Evolutionary conservation across 2,329 filamentous ascomycete genomes (phyloP).

Genomic region (Cryphonectria naterciae): DNA sequence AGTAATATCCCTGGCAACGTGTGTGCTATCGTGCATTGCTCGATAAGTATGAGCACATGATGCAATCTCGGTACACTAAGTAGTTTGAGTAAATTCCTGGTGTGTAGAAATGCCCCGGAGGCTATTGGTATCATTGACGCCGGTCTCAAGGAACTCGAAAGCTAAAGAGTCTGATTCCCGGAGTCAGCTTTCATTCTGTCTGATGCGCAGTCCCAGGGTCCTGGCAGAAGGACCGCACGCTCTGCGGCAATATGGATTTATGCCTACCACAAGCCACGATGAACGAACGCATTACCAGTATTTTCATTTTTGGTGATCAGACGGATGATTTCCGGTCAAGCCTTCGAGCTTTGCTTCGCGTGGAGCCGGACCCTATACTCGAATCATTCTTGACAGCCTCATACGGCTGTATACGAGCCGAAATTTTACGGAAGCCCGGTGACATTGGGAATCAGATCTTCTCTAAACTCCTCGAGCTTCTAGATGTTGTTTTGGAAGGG

Average conservation of each 20-base stretch:
- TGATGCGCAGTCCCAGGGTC: not conserved
- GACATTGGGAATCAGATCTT: not conserved
- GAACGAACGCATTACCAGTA: not conserved
- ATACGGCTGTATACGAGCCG: not conserved
- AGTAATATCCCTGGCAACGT: too few relatives aligned
- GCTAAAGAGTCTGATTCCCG: too few relatives aligned
- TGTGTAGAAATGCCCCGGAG: too few relatives aligned
- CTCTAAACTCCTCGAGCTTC: slow-evolving; percentile 7
- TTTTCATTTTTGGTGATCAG: not conserved
- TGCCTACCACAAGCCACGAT: not conserved
- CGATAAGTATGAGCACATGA: too few relatives aligned
- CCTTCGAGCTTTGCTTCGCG: not conserved
- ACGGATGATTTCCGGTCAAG: not conserved
- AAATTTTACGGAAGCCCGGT: not conserved
- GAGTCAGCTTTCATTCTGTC: too few relatives aligned
- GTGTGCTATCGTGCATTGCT: too few relatives aligned
- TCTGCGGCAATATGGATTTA: not conserved
- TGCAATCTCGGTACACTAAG: too few relatives aligned
- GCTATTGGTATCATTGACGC: too few relatives aligned
- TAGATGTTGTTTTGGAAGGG: not conserved
- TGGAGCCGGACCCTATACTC: not conserved
- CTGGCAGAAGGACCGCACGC: not conserved
- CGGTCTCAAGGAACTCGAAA: too few relatives aligned
- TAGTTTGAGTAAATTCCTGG: too few relatives aligned
- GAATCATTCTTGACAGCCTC: not conserved